Conservation (phyloP, 768 basidiomycete species). For the Kwoniella sp. region DNA sequence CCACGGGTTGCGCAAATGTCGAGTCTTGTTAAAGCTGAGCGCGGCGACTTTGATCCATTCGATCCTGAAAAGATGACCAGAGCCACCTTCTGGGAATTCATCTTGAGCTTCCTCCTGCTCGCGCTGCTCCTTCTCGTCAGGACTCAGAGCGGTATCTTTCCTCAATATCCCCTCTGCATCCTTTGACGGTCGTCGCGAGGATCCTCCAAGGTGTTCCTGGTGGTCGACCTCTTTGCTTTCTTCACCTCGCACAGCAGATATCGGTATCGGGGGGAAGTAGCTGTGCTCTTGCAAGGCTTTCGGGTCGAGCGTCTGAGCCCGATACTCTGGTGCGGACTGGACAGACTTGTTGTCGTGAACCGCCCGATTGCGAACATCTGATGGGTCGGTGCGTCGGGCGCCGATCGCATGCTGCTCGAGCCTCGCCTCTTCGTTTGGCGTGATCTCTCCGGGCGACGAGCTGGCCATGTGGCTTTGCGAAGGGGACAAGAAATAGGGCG, state of each 20-base stretch:
- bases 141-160: slow-evolving; percentile 50
- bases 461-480: slow-evolving; percentile 32
- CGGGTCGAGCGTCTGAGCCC: slow-evolving; percentile 36
- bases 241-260: slow-evolving; percentile 6
- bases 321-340: slow-evolving; percentile 12
- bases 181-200: slow-evolving; percentile 12
- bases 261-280: slow-evolving; percentile 34
- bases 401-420: slow-evolving; percentile 13
- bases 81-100: slow-evolving; percentile 57
- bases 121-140: slow-evolving; percentile 32
- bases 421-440: slow-evolving; percentile 30
- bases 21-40: slow-evolving; percentile 74
- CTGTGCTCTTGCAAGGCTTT: slow-evolving; percentile 21
- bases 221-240: slow-evolving; percentile 14
- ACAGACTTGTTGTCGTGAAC: slow-evolving; percentile 13
- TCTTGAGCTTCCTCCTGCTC: slow-evolving; percentile 36
- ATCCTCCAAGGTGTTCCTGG: slow-evolving; percentile 34
- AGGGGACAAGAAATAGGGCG: slow-evolving; percentile 34
- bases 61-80: slow-evolving; percentile 80
- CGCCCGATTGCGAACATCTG: slow-evolving; percentile 11
- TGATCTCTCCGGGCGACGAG: slow-evolving; percentile 38
- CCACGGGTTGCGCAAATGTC: slow-evolving; percentile 87
- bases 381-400: slow-evolving; percentile 38
- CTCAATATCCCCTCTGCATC: slow-evolving; percentile 50
- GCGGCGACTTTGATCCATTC: slow-evolving; percentile 76